Conservation (phyloP, 2,329 filamentous ascomycete species). For the Aspergillus sp. region DNA sequence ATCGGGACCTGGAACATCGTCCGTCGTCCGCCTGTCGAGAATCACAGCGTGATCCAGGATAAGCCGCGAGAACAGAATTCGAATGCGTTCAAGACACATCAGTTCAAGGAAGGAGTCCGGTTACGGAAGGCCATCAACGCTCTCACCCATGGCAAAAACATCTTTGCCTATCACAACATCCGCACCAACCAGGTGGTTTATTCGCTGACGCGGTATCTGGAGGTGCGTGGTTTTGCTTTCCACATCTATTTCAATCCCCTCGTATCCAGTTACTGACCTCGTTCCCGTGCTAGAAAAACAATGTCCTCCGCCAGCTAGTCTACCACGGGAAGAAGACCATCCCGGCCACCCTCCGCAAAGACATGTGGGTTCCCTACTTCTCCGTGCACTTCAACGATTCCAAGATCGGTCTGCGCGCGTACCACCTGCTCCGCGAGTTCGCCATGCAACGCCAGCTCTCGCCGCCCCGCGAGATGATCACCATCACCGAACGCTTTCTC, state of each 20-base stretch:
- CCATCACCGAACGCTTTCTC: slow-evolving; percentile 43
- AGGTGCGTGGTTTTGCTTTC: slow-evolving; percentile 42
- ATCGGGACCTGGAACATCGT: slow-evolving; percentile 36
- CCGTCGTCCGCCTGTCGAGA: slow-evolving; percentile 34
- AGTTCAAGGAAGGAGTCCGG: slow-evolving; percentile 36
- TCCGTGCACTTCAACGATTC: slow-evolving; percentile 54
- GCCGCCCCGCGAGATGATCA: slow-evolving; percentile 45
- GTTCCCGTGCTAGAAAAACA: slow-evolving; percentile 43
- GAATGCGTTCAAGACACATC: slow-evolving; percentile 41
- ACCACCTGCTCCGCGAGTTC: slow-evolving; percentile 59
- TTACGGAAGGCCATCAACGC: slow-evolving; percentile 47
- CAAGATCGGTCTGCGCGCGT: slow-evolving; percentile 53
- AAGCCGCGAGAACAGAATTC: slow-evolving; percentile 37
- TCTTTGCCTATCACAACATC: slow-evolving; percentile 62
- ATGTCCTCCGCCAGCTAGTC: slow-evolving; percentile 55
- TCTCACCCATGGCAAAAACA: slow-evolving; percentile 54
- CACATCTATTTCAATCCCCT: background rate
- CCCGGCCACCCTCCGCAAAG: slow-evolving; percentile 56
- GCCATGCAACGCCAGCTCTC: slow-evolving; percentile 56
- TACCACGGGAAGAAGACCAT: slow-evolving; percentile 64
- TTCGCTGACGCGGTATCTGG: slow-evolving; percentile 55
- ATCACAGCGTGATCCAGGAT: slow-evolving; percentile 40
- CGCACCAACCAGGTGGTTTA: slow-evolving; percentile 64
- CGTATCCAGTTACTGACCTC: background rate
- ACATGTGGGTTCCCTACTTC: slow-evolving; percentile 62